Evolutionary conservation across 805 yeast species (phyloP), one percentile per base, ranked within the genome.

Genomic region (Saturnispora bothae): DNA sequence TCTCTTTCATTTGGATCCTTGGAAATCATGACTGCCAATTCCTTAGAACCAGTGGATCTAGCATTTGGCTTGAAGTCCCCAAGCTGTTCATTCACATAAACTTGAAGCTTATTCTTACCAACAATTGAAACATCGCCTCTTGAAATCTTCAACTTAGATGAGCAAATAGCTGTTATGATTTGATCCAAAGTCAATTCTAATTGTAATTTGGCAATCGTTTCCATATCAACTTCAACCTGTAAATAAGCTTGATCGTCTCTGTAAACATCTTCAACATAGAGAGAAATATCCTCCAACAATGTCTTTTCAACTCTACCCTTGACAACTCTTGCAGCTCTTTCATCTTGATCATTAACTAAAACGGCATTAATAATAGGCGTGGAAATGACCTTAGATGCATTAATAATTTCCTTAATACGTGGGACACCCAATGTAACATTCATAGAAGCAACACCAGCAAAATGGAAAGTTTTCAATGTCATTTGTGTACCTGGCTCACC

Each of bases 401-500:
- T 92, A 59, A 92, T 92, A 59, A 92, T 92, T 68, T 92, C 98
- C 64, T 92, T 92, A 58, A 92, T 89, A 73, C 98, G 96, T 35
- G 98, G 98, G 38, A 92, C 98, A 74, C 98, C 98, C 49, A 92
- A 73, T 0, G 98, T 92, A 48, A 89, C 95, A 66, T 92, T 92
- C 96, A 89, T 92, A 33, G 95, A 83, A 26, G 98, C 97, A 41
- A 92, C 98, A 71, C 98, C 98, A 53, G 98, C 98, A 71, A 92
- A 92, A 69, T 92, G 65, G 62, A 61, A 61, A 50, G 79, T 73
- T 56, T 73, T 73, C 58, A 73, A 71, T 4, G 98, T 92, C 98
- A 92, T 92, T 65, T 92, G 98, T 1, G 98, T 92, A 59, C 97
- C 98, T 17, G 98, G 98, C 57, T 89, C 98, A 65, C 98, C 98